Evolutionary conservation across 2,329 filamentous ascomycete species (phyloP), one percentile per base, ranked within the genome.

Genomic region (Diaporthe australafricana): DNA sequence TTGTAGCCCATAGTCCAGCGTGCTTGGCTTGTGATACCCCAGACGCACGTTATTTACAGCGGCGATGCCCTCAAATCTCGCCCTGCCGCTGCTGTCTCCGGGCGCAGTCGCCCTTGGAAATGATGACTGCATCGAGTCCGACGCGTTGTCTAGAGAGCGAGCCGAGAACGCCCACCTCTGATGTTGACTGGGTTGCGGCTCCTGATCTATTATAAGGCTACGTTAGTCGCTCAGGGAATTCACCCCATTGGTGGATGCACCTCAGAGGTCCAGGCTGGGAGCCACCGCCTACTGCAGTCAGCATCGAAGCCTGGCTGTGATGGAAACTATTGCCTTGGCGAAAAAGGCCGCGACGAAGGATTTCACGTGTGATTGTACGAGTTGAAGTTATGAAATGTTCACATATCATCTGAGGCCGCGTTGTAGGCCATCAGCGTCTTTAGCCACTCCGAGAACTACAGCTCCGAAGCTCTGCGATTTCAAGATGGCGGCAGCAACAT

Each of bases 241-340:
- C 60, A 14, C 7, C 12, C 30, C 12, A 48, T 63, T 63, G 60
- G 60, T 48, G 27, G 27, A n/a, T 32, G 27, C 20, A 30, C 6
- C 17, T 8, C 1, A 48, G 25, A n/a, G 20, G 40, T 63, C 30
- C 12, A 35, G 27, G 32, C 42, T 4, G 6, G 20, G 60, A 20
- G 42, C 60, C 60, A 47, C 60, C 35, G 60, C 60, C 60, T 22
- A 16, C 60, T 63, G 60, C 60, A 38, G 60, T 63, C 60, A 63
- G 60, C 60, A 48, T n/a, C 22, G 35, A 60, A 27, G 32, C 55
- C 55, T 27, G 55, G 55, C 47, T 22, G 20, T 42, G 27, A 22
- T 42, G 8, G 47, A 48, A 63, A 63, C 60, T 63, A 63, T 32
- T 30, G 27, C 27, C 60, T 63, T 63, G 60, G 60, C 60, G 32